A percentile compares a stretch with the other conserved stretches of the same genome.
These are phyloP conservation scores for Cercospora sesami DNA, from an alignment of 2,329 filamentous ascomycete species.

Conservation along the genomic window DNA sequence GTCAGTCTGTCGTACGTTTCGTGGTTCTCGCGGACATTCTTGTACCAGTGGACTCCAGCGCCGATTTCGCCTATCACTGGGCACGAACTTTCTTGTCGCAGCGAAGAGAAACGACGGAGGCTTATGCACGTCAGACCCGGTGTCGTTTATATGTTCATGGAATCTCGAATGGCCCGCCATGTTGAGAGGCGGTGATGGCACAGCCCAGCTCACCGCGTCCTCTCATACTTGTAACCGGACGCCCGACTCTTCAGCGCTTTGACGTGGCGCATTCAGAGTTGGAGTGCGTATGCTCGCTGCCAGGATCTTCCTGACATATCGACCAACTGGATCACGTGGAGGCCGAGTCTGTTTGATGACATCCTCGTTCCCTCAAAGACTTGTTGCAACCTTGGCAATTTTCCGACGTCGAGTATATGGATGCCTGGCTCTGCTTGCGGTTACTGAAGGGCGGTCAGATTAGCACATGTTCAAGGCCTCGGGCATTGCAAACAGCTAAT, in stretches of 20 bases:
- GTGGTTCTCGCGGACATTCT: neutral
- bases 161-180: neutral
- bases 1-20: neutral
- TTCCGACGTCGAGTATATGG: neutral
- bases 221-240: neutral
- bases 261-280: neutral
- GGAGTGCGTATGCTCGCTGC: constrained; percentile 1
- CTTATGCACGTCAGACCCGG: neutral
- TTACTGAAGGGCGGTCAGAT: neutral
- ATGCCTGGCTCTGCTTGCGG: neutral
- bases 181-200: neutral
- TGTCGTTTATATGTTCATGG: constrained; percentile 11
- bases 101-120: neutral
- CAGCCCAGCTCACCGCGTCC: neutral
- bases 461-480: neutral
- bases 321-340: neutral
- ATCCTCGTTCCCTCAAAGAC: neutral
- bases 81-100: neutral
- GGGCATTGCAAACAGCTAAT: neutral
- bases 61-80: neutral
- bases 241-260: neutral
- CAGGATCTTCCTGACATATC: constrained; percentile 7
- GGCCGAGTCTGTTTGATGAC: neutral
- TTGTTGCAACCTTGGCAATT: neutral
- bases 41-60: neutral